Base-by-base conservation (phyloP, 139 green algal genomes). In the Micractinium conductrix region DNA sequence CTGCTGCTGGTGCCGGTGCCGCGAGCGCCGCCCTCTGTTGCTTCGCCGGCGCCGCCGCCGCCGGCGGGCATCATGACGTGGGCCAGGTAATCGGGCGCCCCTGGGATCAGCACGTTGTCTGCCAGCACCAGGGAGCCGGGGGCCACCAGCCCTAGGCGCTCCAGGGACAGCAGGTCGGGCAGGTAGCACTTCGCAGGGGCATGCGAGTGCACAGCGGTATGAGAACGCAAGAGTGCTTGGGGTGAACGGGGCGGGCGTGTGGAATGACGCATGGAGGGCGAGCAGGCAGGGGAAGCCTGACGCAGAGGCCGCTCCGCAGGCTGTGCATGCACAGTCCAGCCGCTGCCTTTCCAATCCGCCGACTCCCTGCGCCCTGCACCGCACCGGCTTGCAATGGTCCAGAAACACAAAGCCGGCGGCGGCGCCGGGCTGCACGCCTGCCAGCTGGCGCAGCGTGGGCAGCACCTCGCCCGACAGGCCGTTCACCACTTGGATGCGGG, bases 161-260 rank as follows among this genome's bases (percentile, higher is more conserved):
- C 74, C 74, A 80, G 67, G 9, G 33, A n/a, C 5, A 80, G 21
- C 5, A 80, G 45, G 74, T 80, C 74, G 2, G 74, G 74, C 45
- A 80, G 74, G n/a, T 80, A 80, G 45, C 74, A 80, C 74, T 80
- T n/a, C 74, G 45, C n/a, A n/a, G n/a, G n/a, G n/a, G n/a, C n/a
- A n/a, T n/a, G n/a, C n/a, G n/a, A n/a, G n/a, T n/a, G n/a, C n/a
- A n/a, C n/a, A n/a, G n/a, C n/a, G n/a, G n/a, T n/a, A n/a, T n/a
- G n/a, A n/a, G n/a, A n/a, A n/a, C n/a, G n/a, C n/a, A n/a, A n/a
- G n/a, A n/a, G n/a, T n/a, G n/a, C n/a, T n/a, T n/a, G n/a, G n/a
- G n/a, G n/a, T n/a, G n/a, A n/a, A n/a, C n/a, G n/a, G n/a, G n/a
- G n/a, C n/a, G n/a, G n/a, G n/a, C n/a, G n/a, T n/a, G n/a, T n/a